Evolutionary conservation across 139 green algal genomes (phyloP), one percentile per base, ranked within the genome.

Genomic region (Chlorella sp.): DNA sequence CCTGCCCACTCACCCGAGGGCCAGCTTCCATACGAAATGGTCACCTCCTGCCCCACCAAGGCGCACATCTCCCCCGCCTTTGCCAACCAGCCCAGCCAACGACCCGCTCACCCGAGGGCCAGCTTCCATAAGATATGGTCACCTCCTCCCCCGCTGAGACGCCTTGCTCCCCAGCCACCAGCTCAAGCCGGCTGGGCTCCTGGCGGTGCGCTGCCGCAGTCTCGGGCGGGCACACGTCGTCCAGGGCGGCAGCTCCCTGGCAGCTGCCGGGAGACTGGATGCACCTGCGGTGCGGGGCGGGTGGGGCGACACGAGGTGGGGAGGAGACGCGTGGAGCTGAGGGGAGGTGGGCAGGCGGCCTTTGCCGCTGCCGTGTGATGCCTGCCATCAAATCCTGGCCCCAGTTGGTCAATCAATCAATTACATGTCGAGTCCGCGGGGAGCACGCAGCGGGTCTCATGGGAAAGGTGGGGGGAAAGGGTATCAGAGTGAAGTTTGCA

Each of bases 51-150:
- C 66, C 66, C 28, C 11, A 75, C 4, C 15, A 75, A 21, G 4
- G 4, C 66, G 66, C 66, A 34, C 66, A 75, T 24, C 66, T 24
- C 66, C 32, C 66, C 9, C 66, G 66, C 66, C 66, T 18, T 73
- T 3, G 28, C 66, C 32, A 24, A 21, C 9, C 66, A 32, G 66
- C 66, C 66, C 66, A 4, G 3, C 28, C 18, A 22, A 16, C 78
- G 39, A 0, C 78, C 30, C 48, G 7, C 81, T 24, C 81, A 86
- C 81, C 81, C 36, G 92, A 93, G 37, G 93, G 91, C 91, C 95
- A 96, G 28, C 87, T n/a, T 64, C 95, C 94, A 84, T 97, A 97
- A 66, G 86, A 92, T 76, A 96, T 96, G 5, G 88, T 95, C 19
- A 96, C 91, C 68, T 95, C 93, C 60, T 95, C 88, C 16, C 91